These are phyloP conservation scores for Dendrobium nobile DNA, from an alignment of 106 monocot genomes.

Conservation along the genomic window DNA sequence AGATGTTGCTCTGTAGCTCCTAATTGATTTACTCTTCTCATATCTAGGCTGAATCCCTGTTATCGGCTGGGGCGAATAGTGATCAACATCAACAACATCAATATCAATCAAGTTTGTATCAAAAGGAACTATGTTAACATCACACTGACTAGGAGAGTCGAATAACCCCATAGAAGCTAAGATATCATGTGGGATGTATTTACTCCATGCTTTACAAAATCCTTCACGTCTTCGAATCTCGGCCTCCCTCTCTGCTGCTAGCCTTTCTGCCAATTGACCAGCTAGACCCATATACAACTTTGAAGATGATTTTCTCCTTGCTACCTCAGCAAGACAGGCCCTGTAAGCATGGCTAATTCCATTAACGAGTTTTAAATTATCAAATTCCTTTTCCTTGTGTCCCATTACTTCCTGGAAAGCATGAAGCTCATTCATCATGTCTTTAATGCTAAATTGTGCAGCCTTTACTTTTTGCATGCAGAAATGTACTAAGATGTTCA, in stretches of 20 bases:
- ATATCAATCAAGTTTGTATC: conserved; percentile 73
- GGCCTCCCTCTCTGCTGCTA: conserved; percentile 73
- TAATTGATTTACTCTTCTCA: conserved; percentile 23
- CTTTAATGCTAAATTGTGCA: conserved; percentile 57
- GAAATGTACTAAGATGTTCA: conserved; percentile 64
- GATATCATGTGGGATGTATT: conserved; percentile 69
- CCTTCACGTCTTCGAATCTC: conserved; percentile 72
- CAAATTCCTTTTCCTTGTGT: conserved; percentile 76
- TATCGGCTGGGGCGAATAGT: conserved; percentile 49
- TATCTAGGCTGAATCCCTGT: conserved; percentile 30
- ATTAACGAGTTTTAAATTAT: conserved; percentile 51
- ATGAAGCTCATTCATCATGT: conserved; percentile 72
- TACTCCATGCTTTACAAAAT: conserved; percentile 62
- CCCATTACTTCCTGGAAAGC: conserved; percentile 91
- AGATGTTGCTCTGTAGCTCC: conserved; percentile 14
- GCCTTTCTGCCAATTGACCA: conserved; percentile 73
- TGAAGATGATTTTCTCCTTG: conserved; percentile 62
- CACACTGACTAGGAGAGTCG: conserved; percentile 81
- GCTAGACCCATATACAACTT: conserved; percentile 94
- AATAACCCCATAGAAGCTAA: conserved; percentile 78
- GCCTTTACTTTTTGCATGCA: conserved; percentile 82
- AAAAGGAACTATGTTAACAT: conserved; percentile 77
- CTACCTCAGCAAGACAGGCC: conserved; percentile 86
- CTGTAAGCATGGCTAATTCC: conserved; percentile 78
- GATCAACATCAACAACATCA: conserved; percentile 76